Evolutionary conservation across 2,329 filamentous ascomycete species (phyloP), one percentile per base, ranked within the genome.

Genomic region (Hymenoscyphus albidus): DNA sequence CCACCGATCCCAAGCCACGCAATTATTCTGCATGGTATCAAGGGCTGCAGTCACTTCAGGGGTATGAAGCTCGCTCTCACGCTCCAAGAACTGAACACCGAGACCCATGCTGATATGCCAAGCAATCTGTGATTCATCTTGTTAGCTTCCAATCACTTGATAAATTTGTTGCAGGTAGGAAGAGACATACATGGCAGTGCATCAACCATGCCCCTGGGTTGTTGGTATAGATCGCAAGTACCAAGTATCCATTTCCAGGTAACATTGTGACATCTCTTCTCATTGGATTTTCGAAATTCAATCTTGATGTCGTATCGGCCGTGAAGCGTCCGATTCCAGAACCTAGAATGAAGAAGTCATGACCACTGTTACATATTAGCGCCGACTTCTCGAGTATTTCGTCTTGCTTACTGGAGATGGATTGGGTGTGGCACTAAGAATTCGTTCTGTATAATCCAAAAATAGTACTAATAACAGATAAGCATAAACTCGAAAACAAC

Each of bases 121-220:
- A 27, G 62, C 62, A 27, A 63, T 63, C 61, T 63, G 22, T 12
- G 10, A 22, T 16, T 51, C 44, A 32, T 38, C 18, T 31, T 27
- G 51, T 54, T 55, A 61, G 42, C 27, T 12, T 22, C 10, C 12
- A 7, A 55, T 27, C 6, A 3, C 14, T 54, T 51, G 7, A 51
- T 22, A 2, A 4, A 22, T 51, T n/a, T 22, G 10, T n/a, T 27
- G 44, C 7, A 6, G 12, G 18, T 14, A n/a, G 32, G 27, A 39
- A 14, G 39, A n/a, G 7, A 55, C 42, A 18, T 55, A 77, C 74
- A 63, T 63, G 62, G 44, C 62, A 63, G 55, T 63, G 62, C 57
- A 63, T 55, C 31, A 63, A 57, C 62, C 58, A 63, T 10, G 32
- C 57, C 1, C 62, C 62, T 5, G 62, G 62, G 18, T 63, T 63